Conservation (phyloP, 768 basidiomycete genomes). For the Tricholoma sp. region DNA sequence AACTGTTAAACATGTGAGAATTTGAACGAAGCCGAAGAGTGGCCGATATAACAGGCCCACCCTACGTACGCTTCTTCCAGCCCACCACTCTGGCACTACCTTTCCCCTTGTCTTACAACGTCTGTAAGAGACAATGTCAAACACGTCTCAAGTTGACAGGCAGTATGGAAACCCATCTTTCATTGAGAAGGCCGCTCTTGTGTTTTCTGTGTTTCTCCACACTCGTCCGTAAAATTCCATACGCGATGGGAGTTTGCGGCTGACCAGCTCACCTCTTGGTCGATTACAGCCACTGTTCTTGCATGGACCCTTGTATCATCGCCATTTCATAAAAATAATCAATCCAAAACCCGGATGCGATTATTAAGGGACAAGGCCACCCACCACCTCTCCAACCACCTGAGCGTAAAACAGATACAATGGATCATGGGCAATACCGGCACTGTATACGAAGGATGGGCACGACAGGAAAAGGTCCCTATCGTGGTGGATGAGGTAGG, state of each 20-base stretch:
- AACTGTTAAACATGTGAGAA: too few relatives aligned
- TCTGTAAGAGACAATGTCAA: not conserved
- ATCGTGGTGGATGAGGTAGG: slow-evolving; percentile 23
- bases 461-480: slow-evolving; percentile 16
- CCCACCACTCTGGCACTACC: too few relatives aligned
- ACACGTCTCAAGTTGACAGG: not conserved
- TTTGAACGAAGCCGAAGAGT: too few relatives aligned
- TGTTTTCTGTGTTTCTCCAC: slow-evolving; percentile 2
- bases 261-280: not conserved
- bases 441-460: slow-evolving; percentile 20
- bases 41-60: too few relatives aligned
- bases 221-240: slow-evolving; percentile 10
- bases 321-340: slow-evolving; percentile 12
- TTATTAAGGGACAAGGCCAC: slow-evolving; percentile 13
- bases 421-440: slow-evolving; percentile 14
- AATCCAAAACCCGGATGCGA: slow-evolving; percentile 18
- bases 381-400: slow-evolving; percentile 2
- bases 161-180: slow-evolving; percentile 12
- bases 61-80: too few relatives aligned
- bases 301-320: slow-evolving; percentile 13
- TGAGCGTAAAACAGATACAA: slow-evolving; percentile 21
- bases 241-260: not conserved
- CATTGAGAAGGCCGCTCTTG: slow-evolving; percentile 7
- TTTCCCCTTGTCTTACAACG: not conserved
- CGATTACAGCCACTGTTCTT: slow-evolving; percentile 11